Base-by-base conservation (phyloP, 352 stramenopile genomes). In the Phytopythium oedochilum region DNA sequence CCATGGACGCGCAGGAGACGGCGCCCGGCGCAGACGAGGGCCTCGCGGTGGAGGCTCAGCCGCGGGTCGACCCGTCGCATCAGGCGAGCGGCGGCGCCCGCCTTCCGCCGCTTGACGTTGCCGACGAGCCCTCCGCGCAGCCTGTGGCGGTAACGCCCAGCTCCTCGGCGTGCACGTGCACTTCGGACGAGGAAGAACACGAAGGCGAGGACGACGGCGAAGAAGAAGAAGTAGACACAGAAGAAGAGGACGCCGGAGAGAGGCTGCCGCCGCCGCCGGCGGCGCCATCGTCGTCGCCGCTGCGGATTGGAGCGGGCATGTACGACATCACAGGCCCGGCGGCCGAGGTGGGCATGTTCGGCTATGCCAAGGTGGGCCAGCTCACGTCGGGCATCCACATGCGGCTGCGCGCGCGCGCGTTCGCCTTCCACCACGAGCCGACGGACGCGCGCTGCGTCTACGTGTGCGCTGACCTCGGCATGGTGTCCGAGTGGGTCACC, bases 401-500 rank as follows among this genome's bases (percentile, higher is more conserved):
- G 78, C 83, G 88, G 1, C 71, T 96, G 20, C 77, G 83, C 2
- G 78, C 87, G 5, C 80, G 87, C 4, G 85, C 89, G 2, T 96
- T 96, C 57, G 82, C 78, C 39, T 92, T 97, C 35, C 50, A 70
- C 39, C 64, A 88, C 44, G 34, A 22, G 0, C 43, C 57, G 2
- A 68, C 70, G 1, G 46, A 70, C 5, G 62, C 57, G 0, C 64
- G 72, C 32, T 89, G 75, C 29, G 81, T 83, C 0, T 97, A 95
- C 71, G 90, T 98, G 36, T 83, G 75, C 56, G 79, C 93, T 7
- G 92, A 98, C 60, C 70, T 88, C 6, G 86, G 88, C 10, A 96
- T 97, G 85, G 78, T 94, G 36, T 92, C 84, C 10, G 82, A 96
- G 60, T 87, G 86, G 62, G 71, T 98, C 32, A 94, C 80, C n/a